Base-by-base conservation (phyloP, 2,329 filamentous ascomycete genomes). In the Ascochyta viciae-villosae region DNA sequence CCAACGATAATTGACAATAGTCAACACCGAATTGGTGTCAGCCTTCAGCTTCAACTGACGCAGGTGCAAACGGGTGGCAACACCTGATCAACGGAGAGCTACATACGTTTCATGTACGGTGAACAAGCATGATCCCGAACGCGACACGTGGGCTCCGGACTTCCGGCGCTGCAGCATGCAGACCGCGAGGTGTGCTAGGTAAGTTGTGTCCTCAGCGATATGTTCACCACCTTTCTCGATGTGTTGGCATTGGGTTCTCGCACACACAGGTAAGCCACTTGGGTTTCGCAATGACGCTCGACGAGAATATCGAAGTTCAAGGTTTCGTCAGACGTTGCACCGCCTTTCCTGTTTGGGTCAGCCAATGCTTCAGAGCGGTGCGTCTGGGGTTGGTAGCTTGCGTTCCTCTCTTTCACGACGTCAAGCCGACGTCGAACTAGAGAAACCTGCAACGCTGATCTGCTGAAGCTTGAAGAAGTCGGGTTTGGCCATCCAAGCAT, bases 321-420 rank as follows among this genome's bases (percentile, higher is more conserved):
- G 16, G 42, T 60, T 60, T 60, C 54, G 59, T 62, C 60, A 62
- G 43, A 65, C 61, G 57, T 64, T 46, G 64, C 57, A 67, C 64
- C 34, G 33, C 57, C 50, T 37, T 31, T 37, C 47, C 37, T 56
- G 54, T 34, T 58, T 41, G 57, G 37, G 44, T 54, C 47, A 46
- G 38, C 46, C 34, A 35, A 41, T 16, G 43, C 33, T 41, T 29
- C 19, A 6, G 41, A 26, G 42, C 26, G 42, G 38, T 33, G 43
- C 31, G 37, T 50, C 37, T 34, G 37, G 39, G 6, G 38, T 48
- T 40, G 41, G 35, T 27, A 37, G 22, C 35, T 24, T 24, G 47
- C 22, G 26, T 23, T 44, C 34, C 13, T 31, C 24, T 35, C 24
- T 34, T 27, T 37, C 34, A 13, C 53, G 22, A 50, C 42, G 48